Conservation (phyloP, 1,284 basidiomycete genomes). For the Ceratobasidium sp. region DNA sequence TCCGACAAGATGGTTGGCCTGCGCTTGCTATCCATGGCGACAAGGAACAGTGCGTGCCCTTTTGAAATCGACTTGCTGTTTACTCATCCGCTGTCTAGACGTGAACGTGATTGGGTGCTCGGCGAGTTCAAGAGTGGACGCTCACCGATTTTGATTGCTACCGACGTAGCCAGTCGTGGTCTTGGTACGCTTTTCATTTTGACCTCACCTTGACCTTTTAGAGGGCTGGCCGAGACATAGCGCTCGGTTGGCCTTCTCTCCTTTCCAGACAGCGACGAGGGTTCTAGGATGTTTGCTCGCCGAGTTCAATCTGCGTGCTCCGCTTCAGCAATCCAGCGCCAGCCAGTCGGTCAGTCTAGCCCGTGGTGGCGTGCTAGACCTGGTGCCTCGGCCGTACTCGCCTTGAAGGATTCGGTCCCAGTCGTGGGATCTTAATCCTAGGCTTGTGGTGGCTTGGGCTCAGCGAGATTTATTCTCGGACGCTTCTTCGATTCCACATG, state of each 20-base stretch:
- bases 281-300: constrained; percentile 36
- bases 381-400: constrained; percentile 4
- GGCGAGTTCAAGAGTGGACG: constrained; percentile 98
- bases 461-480: constrained; percentile 21
- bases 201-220: constrained; percentile 34
- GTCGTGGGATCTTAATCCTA: constrained; percentile 22
- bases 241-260: background rate
- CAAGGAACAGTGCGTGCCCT: constrained; percentile 83
- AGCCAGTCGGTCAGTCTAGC: constrained; percentile 10
- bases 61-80: constrained; percentile 1
- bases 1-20: constrained; percentile 98
- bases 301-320: constrained; percentile 38
- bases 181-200: constrained; percentile 84
- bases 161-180: constrained; percentile 98
- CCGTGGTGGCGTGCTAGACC: background rate
- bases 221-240: background rate
- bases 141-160: constrained; percentile 97
- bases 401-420: constrained; percentile 12
- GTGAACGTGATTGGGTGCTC: constrained; percentile 98
- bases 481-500: background rate
- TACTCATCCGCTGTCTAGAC: constrained; percentile 58
- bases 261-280: constrained; percentile 30
- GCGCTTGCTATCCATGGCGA: constrained; percentile 98
- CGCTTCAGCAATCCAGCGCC: constrained; percentile 11
- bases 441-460: constrained; percentile 8